Base-by-base conservation (phyloP, 2,329 filamentous ascomycete species). In the Amphichorda felina region DNA sequence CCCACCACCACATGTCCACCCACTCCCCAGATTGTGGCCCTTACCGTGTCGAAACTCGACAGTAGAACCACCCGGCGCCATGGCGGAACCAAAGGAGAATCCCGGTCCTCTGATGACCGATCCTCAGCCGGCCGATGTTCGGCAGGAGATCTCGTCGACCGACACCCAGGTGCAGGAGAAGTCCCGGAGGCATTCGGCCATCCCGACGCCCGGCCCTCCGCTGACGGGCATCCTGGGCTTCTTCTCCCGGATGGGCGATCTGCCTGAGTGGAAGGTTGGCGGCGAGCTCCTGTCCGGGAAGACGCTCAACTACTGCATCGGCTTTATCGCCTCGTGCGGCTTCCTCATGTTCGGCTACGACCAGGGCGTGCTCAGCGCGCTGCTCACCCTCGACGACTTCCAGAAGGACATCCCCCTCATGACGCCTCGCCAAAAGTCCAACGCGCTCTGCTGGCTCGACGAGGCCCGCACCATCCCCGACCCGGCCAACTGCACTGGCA, bases 331-430 rank as follows among this genome's bases (percentile, higher is more conserved):
- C 2, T 48, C 43, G 1, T 52, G 49, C 13, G 50, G 49, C 2
- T 52, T 51, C 36, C 42, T 50, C 33, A 50, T 49, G 46, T 49
- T 51, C 27, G 46, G 48, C 11, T 50, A 51, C 27, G 50, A 51
- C 16, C 48, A 51, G 33, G 48, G 50, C 8, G 51, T 53, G 1
- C 37, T 53, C 8, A 47, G 45, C n/a, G 46, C 44, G 7, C 43
- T 50, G 2, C 42, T 51, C 16, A 50, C 47, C 16, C 41, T 50
- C 24, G 47, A 50, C 21, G 41, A 45, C 38, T 51, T 51, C 32
- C 48, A 50, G 31, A 42, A 43, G 37, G 45, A 43, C 17, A 33
- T 47, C 7, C 36, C 41, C 5, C 34, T 51, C 11, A 51, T 50
- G 49, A 49, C 48, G 16, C 49, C 49, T 4, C 42, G 44, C 13